These are phyloP conservation scores for Russula ochroleuca DNA, from an alignment of 768 basidiomycete species.

Conservation along the genomic window DNA sequence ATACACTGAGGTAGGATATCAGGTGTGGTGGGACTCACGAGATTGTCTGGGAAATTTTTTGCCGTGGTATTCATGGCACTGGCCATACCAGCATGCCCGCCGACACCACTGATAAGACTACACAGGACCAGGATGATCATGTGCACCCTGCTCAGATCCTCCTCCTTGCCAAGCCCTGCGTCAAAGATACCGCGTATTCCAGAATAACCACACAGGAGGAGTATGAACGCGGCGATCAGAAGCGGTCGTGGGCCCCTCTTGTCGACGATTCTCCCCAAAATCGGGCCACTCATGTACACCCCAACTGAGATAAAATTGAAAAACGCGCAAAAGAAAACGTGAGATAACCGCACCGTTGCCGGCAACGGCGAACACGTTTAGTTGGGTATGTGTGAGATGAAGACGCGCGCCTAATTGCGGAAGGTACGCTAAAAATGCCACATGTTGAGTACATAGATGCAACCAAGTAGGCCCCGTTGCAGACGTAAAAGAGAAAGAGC, in stretches of 20 bases:
- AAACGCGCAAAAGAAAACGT: neutral
- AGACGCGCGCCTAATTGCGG: slow-evolving; percentile 82
- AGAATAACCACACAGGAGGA: slow-evolving; percentile 66
- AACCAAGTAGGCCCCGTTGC: neutral
- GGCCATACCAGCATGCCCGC: slow-evolving; percentile 66
- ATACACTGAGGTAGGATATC: neutral
- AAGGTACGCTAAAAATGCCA: slow-evolving; percentile 59
- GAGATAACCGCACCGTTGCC: slow-evolving; percentile 55
- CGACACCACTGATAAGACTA: slow-evolving; percentile 70
- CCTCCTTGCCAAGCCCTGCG: slow-evolving; percentile 37
- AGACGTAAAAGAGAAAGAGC: neutral
- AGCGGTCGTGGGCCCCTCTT: slow-evolving; percentile 63
- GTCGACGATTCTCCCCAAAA: slow-evolving; percentile 81
- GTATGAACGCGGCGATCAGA: slow-evolving; percentile 53
- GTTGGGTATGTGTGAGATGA: slow-evolving; percentile 69
- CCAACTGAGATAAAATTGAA: slow-evolving; percentile 48
- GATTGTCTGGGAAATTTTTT: slow-evolving; percentile 69
- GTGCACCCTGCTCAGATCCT: slow-evolving; percentile 38
- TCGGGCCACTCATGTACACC: slow-evolving; percentile 68
- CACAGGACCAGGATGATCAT: slow-evolving; percentile 55
- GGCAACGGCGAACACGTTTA: slow-evolving; percentile 77
- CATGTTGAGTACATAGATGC: slow-evolving; percentile 1
- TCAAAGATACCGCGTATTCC: slow-evolving; percentile 70
- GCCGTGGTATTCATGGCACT: slow-evolving; percentile 79
- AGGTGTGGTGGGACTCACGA: slow-evolving; percentile 42